A percentile compares a stretch with the other conserved stretches of the same genome.
Evolutionary conservation across 2,329 filamentous ascomycete species (phyloP).

Genomic region (Curvularia eragrostidis): DNA sequence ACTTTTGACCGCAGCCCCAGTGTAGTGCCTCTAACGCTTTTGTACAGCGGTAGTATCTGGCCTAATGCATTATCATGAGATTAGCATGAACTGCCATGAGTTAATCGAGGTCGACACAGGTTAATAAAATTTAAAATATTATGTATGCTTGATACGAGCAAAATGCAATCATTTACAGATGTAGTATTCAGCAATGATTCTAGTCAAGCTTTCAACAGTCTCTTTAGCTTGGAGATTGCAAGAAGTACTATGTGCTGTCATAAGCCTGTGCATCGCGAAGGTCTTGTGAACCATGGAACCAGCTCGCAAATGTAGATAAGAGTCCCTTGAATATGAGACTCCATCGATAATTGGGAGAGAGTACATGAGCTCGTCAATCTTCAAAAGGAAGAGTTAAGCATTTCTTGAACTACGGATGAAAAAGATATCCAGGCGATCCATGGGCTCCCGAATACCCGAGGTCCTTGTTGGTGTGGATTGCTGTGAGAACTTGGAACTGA

Average conservation of each 20-base stretch:
- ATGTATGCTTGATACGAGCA: too few relatives aligned
- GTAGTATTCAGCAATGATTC: too few relatives aligned
- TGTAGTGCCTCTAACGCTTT: background rate
- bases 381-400: background rate
- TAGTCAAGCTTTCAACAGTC: too few relatives aligned
- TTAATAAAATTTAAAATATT: background rate
- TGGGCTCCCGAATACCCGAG: background rate
- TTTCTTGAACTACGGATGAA: background rate
- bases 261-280: background rate
- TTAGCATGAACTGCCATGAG: background rate
- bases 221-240: background rate
- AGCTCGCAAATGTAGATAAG: background rate
- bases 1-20: background rate
- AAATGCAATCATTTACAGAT: too few relatives aligned
- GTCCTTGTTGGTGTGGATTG: background rate
- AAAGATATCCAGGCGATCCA: background rate
- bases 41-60: background rate
- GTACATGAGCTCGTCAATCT: background rate
- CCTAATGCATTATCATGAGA: background rate
- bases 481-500: background rate
- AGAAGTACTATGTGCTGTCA: background rate
- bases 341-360: background rate
- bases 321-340: background rate
- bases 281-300: background rate
- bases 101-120: background rate